Evolutionary conservation across 1,284 basidiomycete genomes (phyloP), one percentile per base, ranked within the genome.

Genomic region (Apiotrichum gracile): DNA sequence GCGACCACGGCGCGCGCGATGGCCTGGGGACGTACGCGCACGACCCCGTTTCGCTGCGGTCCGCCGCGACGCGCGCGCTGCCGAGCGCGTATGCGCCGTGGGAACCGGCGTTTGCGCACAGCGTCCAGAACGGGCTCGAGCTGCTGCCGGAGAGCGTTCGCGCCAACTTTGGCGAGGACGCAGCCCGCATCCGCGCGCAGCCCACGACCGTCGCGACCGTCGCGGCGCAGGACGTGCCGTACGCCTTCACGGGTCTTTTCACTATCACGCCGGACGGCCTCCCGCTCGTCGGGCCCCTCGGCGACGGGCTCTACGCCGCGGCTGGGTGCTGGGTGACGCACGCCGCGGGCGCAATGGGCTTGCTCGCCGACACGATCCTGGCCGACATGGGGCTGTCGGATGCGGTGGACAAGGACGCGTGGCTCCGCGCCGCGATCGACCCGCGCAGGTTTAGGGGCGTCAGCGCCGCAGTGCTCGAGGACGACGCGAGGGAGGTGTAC

Each of bases 281-380:
- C 31, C 65, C 65, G 8, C 52, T 65, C 25, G 57, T 58, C 17
- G 65, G 65, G 12, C 31, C 46, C 34, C 24, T 63, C n/a, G 24
- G 22, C 3, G 29, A 24, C 14, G 62, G 61, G 0, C n/a, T 65
- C 21, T 67, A 52, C 34, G 52, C 44, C 47, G 61, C 57, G 2
- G 55, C 65, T n/a, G 63, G 58, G 0, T 55, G 57, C 3, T 65
- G 65, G 65, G 65, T 67, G 17, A 67, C 63, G 14, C 61, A 65
- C 31, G 65, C 63, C 3, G 63, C 54, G 0, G 65, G 61, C 3
- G 22, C 35, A 21, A 55, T 58, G 8, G 55, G 49, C 6, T 24
- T 67, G 25, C 52, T 65, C 19, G 63, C 63, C 1, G 50, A 50
- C 25, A 27, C 50, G 54, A 47, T 67, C n/a, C 31, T 60, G 10